Base-by-base conservation (phyloP, 2,329 filamentous ascomycete species). In the Aspergillus brasiliensis region DNA sequence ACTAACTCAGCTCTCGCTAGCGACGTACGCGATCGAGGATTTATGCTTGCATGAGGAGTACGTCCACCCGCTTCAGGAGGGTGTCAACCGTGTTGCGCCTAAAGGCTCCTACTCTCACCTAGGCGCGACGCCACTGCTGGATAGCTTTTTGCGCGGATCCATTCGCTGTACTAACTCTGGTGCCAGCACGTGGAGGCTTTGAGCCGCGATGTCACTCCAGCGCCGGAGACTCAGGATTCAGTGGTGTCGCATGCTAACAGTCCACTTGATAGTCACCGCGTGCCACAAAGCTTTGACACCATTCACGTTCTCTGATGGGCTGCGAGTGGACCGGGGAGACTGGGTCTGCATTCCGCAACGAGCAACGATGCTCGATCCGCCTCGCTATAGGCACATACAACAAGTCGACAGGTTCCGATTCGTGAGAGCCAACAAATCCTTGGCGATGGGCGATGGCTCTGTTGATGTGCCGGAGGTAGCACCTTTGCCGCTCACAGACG, bases 331-430 rank as follows among this genome's bases (percentile, higher is more conserved):
- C 19, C 15, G 6, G 31, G 49, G 49, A 7, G 17, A 52, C n/a
- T 52, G 49, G 49, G 49, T 52, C 17, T 52, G 49, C 37, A 37
- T 52, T n/a, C 49, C 49, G 15, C 49, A 52, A 38, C 49, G 49
- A 52, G 49, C 49, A 6, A 52, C 37, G 49, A 52, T 52, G 49
- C 49, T n/a, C 28, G 49, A 52, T 40, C n/a, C 21, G 31, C 15
- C 21, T 17, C 21, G 49, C 17, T 52, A 52, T 28, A 5, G 2
- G n/a, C 34, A 52, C 23, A n/a, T 27, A n/a, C n/a, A 37, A 13
- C 17, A 23, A 7, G 38, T 52, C 21, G 49, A 52, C n/a, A 27
- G 49, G 8, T 21, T 46, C 17, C 42, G 42, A 23, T 46, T 46
- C 19, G 42, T n/a, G 15, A n/a, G 42, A n/a, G 42, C 42, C 10